phyloP scores from a whole-genome alignment of 805 yeast genomes.

The Wickerhamiella lipophila region DNA sequence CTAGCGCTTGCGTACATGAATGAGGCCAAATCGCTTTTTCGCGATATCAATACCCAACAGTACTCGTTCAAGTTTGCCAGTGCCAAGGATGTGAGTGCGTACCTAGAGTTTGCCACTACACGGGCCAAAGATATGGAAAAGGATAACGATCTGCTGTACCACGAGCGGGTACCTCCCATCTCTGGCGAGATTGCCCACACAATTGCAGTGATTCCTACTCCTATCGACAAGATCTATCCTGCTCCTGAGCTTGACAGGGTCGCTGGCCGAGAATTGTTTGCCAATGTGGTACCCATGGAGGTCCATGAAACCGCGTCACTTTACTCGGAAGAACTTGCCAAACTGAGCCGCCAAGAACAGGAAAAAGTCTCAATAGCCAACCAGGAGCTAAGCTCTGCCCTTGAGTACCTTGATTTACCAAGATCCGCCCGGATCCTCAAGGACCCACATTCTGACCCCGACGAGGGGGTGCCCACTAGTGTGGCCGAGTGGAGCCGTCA shows the following conservation, averaged over 20 bases:
- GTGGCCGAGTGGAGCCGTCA: conserved; percentile 32
- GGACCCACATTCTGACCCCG: conserved; percentile 12
- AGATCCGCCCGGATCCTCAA: conserved; percentile 36
- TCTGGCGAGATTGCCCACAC: conserved; percentile 55
- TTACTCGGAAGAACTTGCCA: conserved; percentile 84
- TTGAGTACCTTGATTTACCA: conserved; percentile 73
- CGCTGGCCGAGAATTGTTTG: conserved; percentile 49
- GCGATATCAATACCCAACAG: conserved; percentile 14
- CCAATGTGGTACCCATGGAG: conserved; percentile 67
- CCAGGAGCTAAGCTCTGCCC: conserved; percentile 62
- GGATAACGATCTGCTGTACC: conserved; percentile 85
- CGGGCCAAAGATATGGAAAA: conserved; percentile 37
- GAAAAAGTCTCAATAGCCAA: conserved; percentile 68
- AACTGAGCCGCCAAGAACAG: conserved; percentile 53
- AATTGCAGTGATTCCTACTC: conserved; percentile 52
- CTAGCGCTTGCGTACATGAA: conserved; percentile 56
- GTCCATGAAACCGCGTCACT: conserved; percentile 79
- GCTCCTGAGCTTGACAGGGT: conserved; percentile 37
- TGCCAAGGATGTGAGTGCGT: conserved; percentile 7
- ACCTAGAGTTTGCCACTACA: conserved; percentile 6
- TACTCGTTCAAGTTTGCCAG: conserved; percentile 3
- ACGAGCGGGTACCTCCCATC: conserved; percentile 57
- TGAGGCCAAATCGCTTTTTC: conserved; percentile 30
- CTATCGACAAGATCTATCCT: conserved; percentile 32
- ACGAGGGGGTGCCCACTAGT: conserved; percentile 30